Conservation (phyloP, 441 rosid species). For the Arabidopsis lyrata region DNA sequence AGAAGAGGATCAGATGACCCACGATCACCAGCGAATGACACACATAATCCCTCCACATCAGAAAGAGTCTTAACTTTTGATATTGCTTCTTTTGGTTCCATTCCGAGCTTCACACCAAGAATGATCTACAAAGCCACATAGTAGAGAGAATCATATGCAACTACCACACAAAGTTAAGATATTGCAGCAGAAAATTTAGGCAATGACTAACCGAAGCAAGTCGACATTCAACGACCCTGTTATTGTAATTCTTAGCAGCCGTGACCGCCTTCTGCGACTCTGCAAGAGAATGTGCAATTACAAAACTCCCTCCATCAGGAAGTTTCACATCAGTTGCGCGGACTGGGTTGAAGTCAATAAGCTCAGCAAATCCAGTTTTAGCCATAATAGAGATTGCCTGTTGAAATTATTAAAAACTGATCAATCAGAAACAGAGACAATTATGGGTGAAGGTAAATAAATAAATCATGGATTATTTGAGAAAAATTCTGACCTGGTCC, state of each 20-base stretch:
- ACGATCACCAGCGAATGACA: conserved; percentile 60
- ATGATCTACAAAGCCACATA: conserved; percentile 63
- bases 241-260: conserved; percentile 95
- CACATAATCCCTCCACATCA: conserved; percentile 88
- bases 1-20: conserved; percentile 80
- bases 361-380: conserved; percentile 93
- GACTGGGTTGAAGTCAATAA: conserved; percentile 97
- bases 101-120: conserved; percentile 85
- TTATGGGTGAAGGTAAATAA: background rate
- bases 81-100: conserved; percentile 77
- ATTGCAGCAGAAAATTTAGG: conserved; percentile 8
- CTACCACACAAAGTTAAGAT: conserved; percentile 10
- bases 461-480: background rate
- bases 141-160: conserved; percentile 22
- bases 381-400: conserved; percentile 99
- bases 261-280: conserved; percentile 97
- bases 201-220: conserved; percentile 78
- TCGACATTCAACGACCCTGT: conserved; percentile 95
- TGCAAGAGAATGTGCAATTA: conserved; percentile 95
- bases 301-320: conserved; percentile 92
- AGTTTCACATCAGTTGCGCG: conserved; percentile 95
- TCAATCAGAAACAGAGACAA: conserved; percentile 5
- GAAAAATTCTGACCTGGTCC: conserved; percentile 78
- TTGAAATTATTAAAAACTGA: conserved; percentile 11
- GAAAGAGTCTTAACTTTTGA: conserved; percentile 86